Evolutionary conservation across 306 rosid species (phyloP).

Genomic region (Lathyrus tuberosus): DNA sequence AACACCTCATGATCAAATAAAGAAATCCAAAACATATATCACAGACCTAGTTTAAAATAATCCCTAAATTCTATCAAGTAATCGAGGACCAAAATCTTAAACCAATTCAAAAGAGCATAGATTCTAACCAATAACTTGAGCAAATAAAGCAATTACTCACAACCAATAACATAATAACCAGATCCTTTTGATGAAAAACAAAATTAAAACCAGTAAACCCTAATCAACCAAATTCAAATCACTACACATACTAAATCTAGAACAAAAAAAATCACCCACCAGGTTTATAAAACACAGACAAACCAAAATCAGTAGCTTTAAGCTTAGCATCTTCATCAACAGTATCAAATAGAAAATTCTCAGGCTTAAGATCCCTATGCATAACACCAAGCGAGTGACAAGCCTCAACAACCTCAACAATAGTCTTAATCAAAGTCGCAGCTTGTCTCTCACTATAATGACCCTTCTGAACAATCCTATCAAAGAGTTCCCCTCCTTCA

Average conservation of each 20-base stretch:
- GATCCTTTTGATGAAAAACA: conserved; percentile 13
- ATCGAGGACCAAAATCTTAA: not conserved
- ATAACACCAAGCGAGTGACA: conserved; percentile 68
- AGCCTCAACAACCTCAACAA: conserved; percentile 53
- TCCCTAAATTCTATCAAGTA: not conserved
- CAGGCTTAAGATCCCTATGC: conserved; percentile 66
- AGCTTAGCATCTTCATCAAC: conserved; percentile 58
- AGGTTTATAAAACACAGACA: conserved; percentile 60
- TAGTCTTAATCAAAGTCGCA: conserved; percentile 47
- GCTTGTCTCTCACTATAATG: conserved; percentile 64
- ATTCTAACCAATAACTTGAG: not conserved
- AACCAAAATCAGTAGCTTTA: conserved; percentile 57
- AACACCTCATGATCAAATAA: not conserved
- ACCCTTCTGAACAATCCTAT: conserved; percentile 59
- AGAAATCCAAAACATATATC: not conserved
- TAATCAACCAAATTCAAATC: not conserved
- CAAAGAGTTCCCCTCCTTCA: conserved; percentile 57
- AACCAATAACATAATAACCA: not conserved
- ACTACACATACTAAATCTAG: conserved; percentile 4
- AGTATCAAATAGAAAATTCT: conserved; percentile 55
- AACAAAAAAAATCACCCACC: conserved; percentile 32
- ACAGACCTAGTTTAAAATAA: not conserved
- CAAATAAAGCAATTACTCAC: conserved; percentile 5
- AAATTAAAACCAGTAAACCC: conserved; percentile 5
- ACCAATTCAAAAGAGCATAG: not conserved